Evolutionary conservation across 2,329 filamentous ascomycete genomes (phyloP).

Genomic region (Paecilomyces niveus): DNA sequence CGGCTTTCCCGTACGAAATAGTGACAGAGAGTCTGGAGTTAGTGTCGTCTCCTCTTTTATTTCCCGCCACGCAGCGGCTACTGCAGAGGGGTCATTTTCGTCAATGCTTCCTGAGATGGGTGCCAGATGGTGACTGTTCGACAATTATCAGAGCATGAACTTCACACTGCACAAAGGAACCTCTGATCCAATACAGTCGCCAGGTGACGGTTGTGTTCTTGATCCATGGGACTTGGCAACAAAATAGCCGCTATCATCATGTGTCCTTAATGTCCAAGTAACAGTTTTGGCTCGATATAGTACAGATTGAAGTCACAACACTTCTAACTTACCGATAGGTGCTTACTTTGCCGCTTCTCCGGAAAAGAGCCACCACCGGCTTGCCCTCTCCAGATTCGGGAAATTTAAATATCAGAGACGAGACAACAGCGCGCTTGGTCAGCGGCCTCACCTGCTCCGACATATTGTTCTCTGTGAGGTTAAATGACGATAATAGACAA

Average conservation of each 20-base stretch:
- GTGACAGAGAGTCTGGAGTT: slow-evolving; percentile 37
- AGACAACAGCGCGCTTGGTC: slow-evolving; percentile 32
- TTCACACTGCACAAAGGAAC: background rate
- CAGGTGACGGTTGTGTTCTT: background rate
- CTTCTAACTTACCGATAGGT: slow-evolving; percentile 49
- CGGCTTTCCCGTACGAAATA: slow-evolving; percentile 52
- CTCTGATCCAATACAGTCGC: background rate
- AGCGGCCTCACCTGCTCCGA: slow-evolving; percentile 8
- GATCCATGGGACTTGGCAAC: background rate
- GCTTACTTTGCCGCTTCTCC: slow-evolving; percentile 51
- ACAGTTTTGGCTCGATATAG: background rate
- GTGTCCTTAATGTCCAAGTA: too few relatives aligned
- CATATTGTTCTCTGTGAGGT: background rate
- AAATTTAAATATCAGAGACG: slow-evolving; percentile 35
- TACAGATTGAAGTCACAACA: background rate
- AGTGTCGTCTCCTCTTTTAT: slow-evolving; percentile 57
- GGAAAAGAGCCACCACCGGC: slow-evolving; percentile 54
- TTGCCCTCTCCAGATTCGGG: slow-evolving; percentile 11
- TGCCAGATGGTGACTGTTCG: slow-evolving; percentile 48
- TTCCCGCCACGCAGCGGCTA: slow-evolving; percentile 56
- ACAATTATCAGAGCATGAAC: slow-evolving; percentile 2
- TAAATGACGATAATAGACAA: background rate
- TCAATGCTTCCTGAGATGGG: slow-evolving; percentile 59
- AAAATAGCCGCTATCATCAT: too few relatives aligned
- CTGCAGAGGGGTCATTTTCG: slow-evolving; percentile 43